Percentiles rank a stretch among this genome's conserved stretches.
Evolutionary conservation across 163 green algal genomes (phyloP).

Genomic region (Chloroidium sp.): DNA sequence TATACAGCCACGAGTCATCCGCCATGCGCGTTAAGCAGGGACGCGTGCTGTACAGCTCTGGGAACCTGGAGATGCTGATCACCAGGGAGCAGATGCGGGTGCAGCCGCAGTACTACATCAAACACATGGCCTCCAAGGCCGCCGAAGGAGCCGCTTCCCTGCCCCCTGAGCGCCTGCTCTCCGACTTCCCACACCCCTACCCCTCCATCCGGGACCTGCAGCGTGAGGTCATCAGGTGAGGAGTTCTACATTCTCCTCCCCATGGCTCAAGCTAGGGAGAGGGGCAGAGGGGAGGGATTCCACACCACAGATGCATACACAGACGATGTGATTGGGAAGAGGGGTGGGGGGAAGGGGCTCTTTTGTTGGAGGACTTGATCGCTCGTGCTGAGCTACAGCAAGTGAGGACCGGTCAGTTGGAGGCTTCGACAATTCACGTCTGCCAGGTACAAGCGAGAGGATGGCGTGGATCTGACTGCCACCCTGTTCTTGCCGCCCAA

Average conservation of each 20-base stretch:
- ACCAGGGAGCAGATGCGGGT: slow-evolving; percentile 68
- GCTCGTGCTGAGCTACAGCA: too few species aligned
- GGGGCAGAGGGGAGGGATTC: slow-evolving; percentile 9
- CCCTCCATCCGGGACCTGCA: slow-evolving; percentile 34
- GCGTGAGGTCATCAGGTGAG: too few species aligned
- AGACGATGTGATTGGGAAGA: too few species aligned
- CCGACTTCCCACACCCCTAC: slow-evolving; percentile 92
- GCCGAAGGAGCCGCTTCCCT: not conserved
- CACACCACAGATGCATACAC: too few species aligned
- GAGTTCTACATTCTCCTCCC: too few species aligned
- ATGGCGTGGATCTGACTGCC: slow-evolving; percentile 91
- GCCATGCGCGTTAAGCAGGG: too few species aligned
- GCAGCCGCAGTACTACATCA: slow-evolving; percentile 76
- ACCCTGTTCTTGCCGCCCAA: slow-evolving; percentile 92
- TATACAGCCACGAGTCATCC: too few species aligned
- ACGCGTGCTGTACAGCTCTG: slow-evolving; percentile 7
- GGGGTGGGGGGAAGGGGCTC: too few species aligned
- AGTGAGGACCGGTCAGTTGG: slow-evolving; percentile 16
- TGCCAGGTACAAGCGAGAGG: slow-evolving; percentile 74
- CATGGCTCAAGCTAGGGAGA: not conserved
- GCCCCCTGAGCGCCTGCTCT: slow-evolving; percentile 50
- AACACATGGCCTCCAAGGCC: slow-evolving; percentile 19
- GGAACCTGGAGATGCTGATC: slow-evolving; percentile 43
- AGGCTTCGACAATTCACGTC: not conserved
- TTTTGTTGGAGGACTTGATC: too few species aligned